phyloP scores from a whole-genome alignment of 1,284 basidiomycete species.

The Leucoagaricus sp. region DNA sequence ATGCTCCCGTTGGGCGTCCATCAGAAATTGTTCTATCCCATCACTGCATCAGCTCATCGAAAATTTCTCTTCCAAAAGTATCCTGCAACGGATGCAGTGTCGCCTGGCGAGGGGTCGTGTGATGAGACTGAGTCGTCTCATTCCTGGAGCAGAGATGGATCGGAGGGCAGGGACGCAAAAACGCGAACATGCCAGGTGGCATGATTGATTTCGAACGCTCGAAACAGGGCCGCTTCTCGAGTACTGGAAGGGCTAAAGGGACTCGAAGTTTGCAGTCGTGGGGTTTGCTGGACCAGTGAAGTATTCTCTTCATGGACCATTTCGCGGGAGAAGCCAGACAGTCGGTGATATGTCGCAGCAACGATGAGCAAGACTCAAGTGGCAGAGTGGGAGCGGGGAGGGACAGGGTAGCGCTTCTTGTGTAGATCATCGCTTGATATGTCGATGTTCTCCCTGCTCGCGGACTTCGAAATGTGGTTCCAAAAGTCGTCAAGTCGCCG shows the following conservation, averaged over 20 bases:
- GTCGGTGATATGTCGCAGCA: not conserved
- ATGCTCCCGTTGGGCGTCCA: not conserved
- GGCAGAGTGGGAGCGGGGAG: not conserved
- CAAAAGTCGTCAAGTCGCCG: not conserved
- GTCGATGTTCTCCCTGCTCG: not conserved
- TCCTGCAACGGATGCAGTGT: not conserved
- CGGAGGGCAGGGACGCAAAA: not conserved
- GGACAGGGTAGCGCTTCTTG: constrained; percentile 1
- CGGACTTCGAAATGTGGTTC: constrained; percentile 1
- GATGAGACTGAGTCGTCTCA: not conserved
- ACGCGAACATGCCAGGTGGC: not conserved
- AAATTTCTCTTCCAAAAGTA: not conserved
- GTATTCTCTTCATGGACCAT: not conserved
- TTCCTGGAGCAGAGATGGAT: not conserved
- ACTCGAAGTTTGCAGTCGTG: not conserved
- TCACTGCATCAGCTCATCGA: not conserved
- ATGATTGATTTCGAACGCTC: not conserved
- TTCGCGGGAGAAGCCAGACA: constrained; percentile 7
- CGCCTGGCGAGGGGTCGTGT: not conserved
- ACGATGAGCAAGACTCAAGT: not conserved
- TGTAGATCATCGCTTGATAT: constrained; percentile 8
- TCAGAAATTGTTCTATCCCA: constrained; percentile 7
- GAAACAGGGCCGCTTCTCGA: not conserved
- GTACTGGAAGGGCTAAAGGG: not conserved
- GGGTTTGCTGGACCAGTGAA: not conserved